A percentile compares a stretch with the other conserved stretches of the same genome.
Evolutionary conservation across 306 rosid species (phyloP).

Genomic region (Trifolium subterraneum): DNA sequence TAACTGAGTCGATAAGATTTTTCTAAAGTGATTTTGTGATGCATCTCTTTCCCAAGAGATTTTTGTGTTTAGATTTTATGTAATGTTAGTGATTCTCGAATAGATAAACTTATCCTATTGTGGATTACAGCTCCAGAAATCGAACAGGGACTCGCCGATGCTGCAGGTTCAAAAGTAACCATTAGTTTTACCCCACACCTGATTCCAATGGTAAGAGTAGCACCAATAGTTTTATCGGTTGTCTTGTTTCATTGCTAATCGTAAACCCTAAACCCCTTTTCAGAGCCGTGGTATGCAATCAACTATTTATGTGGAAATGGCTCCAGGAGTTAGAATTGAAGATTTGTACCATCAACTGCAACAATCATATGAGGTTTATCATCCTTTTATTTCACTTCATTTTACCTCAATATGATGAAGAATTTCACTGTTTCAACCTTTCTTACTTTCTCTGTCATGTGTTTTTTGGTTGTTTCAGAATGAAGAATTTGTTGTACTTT

Average conservation of each 20-base stretch:
- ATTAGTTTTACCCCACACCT: constrained; percentile 93
- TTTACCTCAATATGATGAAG: constrained; percentile 1
- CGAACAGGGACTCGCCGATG: constrained; percentile 91
- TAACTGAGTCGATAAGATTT: no score
- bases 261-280: no score
- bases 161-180: constrained; percentile 73
- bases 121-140: constrained; percentile 82
- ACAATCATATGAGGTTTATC: constrained; percentile 70
- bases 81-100: neutral
- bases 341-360: constrained; percentile 73
- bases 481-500: constrained; percentile 74
- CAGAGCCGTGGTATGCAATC: constrained; percentile 98
- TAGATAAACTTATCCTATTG: constrained; percentile 30
- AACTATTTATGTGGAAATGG: constrained; percentile 90
- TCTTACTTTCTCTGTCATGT: constrained; percentile 13
- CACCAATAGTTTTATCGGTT: constrained; percentile 22
- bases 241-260: constrained; percentile 28
- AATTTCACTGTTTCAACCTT: neutral
- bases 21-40: neutral
- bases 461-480: constrained; percentile 56
- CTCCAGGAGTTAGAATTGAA: constrained; percentile 70
- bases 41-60: neutral
- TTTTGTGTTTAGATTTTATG: neutral
- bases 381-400: constrained; percentile 30
- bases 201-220: constrained; percentile 81